Base-by-base conservation (phyloP, 352 stramenopile species). In the Blastocystis sp. region DNA sequence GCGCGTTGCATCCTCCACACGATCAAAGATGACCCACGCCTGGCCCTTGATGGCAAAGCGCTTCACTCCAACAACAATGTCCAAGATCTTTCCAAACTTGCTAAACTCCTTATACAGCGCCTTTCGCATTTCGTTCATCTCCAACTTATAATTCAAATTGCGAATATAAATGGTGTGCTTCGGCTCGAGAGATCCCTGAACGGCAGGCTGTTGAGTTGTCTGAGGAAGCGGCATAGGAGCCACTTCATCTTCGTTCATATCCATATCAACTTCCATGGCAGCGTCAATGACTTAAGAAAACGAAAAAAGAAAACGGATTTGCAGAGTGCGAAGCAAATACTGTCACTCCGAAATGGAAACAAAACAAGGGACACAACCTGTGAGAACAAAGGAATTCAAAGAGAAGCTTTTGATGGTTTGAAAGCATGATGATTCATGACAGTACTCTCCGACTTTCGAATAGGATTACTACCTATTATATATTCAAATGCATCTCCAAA, bases 201-300 rank as follows among this genome's bases (percentile, higher is more conserved):
- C 69, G 14, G 48, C 69, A 44, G 69, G 29, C 42, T 59, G 27
- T 24, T 59, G 46, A 29, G 27, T 18, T 27, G 48, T 27, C 14
- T 32, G 40, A 65, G 48, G 14, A 27, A 51, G 7, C 14, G 64
- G 24, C 4, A 21, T 64, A 44, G 69, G 69, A 81, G 40, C 48
- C 34, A 48, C n/a, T 32, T 40, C 48, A 63, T 81, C 69, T 2
- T 64, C 69, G 34, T 64, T 57, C 69, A 64, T 64, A 63, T 81
- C 69, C 44, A 81, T 81, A 46, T 81, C 69, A 48, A 81, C 56
- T 42, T 81, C 69, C 69, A 81, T 81, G n/a, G n/a, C n/a, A n/a
- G n/a, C n/a, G n/a, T n/a, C n/a, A 64, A 29, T 57, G 7, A 61
- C 24, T 56, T 36, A 36, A 44, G 38, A 36, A 59, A 7, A 78